Percentiles rank a stretch among this genome's conserved stretches.
These are phyloP conservation scores for Boeremia exigua DNA, from an alignment of 2,329 filamentous ascomycete species.

Conservation along the genomic window DNA sequence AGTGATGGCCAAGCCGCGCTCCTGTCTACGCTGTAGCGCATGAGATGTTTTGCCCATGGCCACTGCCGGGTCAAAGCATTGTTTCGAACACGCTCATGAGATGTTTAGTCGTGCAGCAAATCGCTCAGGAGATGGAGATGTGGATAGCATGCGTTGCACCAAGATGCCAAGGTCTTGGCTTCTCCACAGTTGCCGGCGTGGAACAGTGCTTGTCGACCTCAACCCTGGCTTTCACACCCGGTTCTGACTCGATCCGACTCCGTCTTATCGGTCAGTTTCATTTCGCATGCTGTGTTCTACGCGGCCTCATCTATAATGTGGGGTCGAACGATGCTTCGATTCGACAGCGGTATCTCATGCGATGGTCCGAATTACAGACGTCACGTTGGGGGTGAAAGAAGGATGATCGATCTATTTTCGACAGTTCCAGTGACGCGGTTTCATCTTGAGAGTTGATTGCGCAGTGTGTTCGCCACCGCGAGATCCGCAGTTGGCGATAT, in stretches of 20 bases:
- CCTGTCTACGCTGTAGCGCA: background rate
- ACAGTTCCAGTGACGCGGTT: constrained; percentile 4
- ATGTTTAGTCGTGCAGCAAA: constrained; percentile 3
- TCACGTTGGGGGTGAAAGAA: background rate
- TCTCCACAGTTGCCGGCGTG: constrained; percentile 2
- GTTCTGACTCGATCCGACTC: constrained; percentile 3
- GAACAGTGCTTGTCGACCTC: constrained; percentile 1
- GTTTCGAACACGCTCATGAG: constrained; percentile 9
- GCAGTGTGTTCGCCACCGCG: background rate
- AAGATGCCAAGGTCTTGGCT: constrained; percentile 11
- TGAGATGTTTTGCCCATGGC: background rate
- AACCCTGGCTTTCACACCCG: background rate
- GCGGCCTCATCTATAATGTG: constrained; percentile 16
- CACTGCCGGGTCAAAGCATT: constrained; percentile 2
- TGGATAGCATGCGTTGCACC: constrained; percentile 3
- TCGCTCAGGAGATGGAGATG: constrained; percentile 16
- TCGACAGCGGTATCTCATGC: background rate
- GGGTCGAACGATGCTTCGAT: constrained; percentile 1
- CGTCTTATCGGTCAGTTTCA: background rate
- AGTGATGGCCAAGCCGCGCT: constrained; percentile 5
- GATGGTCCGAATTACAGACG: background rate
- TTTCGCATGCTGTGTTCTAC: constrained; percentile 11
- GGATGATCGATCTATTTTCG: background rate
- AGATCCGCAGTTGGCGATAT: background rate
- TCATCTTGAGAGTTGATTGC: background rate